Conservation (phyloP, 2,329 filamentous ascomycete genomes). For the Xylariaceae sp. region DNA sequence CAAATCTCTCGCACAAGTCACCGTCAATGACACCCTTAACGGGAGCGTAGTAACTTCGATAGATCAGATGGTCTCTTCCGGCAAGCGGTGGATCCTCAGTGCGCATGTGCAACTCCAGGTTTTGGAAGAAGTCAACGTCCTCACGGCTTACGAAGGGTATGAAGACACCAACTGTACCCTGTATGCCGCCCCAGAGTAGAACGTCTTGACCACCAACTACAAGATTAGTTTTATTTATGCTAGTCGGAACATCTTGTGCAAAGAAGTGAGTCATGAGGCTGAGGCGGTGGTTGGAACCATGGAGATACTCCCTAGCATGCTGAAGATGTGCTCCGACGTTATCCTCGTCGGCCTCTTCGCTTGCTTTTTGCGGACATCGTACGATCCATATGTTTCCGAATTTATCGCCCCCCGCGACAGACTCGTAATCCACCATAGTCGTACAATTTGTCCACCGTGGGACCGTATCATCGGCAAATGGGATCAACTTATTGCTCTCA, state of each 20-base stretch:
- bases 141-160: conserved; percentile 89
- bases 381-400: conserved; percentile 96
- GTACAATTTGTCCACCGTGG: conserved; percentile 87
- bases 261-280: conserved; percentile 85
- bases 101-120: conserved; percentile 81
- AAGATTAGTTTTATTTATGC: conserved; percentile 81
- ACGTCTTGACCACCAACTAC: conserved; percentile 90
- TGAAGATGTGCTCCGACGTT: conserved; percentile 85
- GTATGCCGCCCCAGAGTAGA: conserved; percentile 87
- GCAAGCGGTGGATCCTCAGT: conserved; percentile 82
- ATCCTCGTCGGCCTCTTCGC: conserved; percentile 86
- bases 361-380: conserved; percentile 79
- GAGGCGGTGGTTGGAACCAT: conserved; percentile 80
- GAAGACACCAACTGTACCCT: conserved; percentile 89
- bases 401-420: conserved; percentile 89
- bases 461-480: conserved; percentile 87
- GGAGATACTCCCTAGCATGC: conserved; percentile 84
- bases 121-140: conserved; percentile 97
- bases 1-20: conserved; percentile 89
- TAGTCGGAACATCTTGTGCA: conserved; percentile 86
- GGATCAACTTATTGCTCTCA: conserved; percentile 84
- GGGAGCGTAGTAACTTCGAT: conserved; percentile 90
- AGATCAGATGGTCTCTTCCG: conserved; percentile 92
- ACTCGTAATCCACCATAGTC: conserved; percentile 97
- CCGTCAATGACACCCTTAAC: conserved; percentile 97